phyloP scores from a whole-genome alignment of 805 yeast genomes.

The Wickerhamiella azymoides region DNA sequence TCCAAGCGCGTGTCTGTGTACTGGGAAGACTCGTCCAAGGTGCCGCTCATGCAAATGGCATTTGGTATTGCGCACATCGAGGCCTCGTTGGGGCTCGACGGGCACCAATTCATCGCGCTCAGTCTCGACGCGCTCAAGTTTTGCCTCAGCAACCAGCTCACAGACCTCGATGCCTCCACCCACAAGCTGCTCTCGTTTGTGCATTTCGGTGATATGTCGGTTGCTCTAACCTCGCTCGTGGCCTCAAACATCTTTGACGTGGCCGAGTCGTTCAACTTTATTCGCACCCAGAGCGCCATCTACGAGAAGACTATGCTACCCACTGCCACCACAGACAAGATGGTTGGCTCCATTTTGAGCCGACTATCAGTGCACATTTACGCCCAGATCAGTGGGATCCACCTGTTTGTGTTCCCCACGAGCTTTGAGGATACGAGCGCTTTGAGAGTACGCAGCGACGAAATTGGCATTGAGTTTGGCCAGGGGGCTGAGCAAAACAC shows the following conservation, averaged over 20 bases:
- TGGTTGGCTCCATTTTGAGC: neutral
- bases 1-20: conserved; percentile 50
- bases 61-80: conserved; percentile 43
- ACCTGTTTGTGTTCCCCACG: conserved; percentile 64
- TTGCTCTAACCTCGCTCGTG: conserved; percentile 70
- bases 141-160: conserved; percentile 57
- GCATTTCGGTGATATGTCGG: conserved; percentile 26
- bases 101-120: conserved; percentile 66
- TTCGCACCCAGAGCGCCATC: conserved; percentile 12
- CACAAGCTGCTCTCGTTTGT: conserved; percentile 3
- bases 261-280: conserved; percentile 29
- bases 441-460: conserved; percentile 31
- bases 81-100: conserved; percentile 61
- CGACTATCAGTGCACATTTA: conserved; percentile 52
- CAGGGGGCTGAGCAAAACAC: conserved; percentile 18
- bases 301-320: neutral
- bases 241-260: conserved; percentile 76
- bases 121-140: conserved; percentile 35
- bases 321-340: neutral
- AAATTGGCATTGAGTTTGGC: conserved; percentile 20
- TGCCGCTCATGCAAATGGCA: conserved; percentile 57
- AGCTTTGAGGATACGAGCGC: conserved; percentile 68
- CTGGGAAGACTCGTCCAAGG: conserved; percentile 45
- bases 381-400: conserved; percentile 41
- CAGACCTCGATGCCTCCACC: conserved; percentile 22